phyloP scores from a whole-genome alignment of 495 filamentous ascomycete genomes.

The Aspergillus funiculosus region DNA sequence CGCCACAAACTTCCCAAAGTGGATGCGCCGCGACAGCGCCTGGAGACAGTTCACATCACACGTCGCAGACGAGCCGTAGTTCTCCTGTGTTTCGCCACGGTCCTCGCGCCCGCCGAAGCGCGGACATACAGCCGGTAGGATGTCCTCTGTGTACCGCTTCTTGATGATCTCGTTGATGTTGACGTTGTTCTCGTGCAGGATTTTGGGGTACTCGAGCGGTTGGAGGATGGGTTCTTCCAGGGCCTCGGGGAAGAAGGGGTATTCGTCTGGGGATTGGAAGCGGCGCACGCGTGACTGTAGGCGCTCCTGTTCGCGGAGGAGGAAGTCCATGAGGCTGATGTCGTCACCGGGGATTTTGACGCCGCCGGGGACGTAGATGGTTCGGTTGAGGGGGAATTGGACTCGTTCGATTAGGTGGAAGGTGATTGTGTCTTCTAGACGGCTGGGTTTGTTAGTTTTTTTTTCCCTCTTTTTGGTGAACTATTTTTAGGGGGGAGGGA shows the following conservation, averaged over 20 bases:
- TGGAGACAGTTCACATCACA: conserved; percentile 89
- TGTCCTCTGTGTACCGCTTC: conserved; percentile 69
- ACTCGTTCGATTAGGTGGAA: conserved; percentile 98
- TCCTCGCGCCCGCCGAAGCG: conserved; percentile 61
- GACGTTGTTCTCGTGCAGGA: conserved; percentile 88
- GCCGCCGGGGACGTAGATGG: conserved; percentile 79
- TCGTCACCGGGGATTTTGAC: conserved; percentile 65
- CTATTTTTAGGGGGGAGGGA: not conserved
- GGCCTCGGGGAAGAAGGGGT: conserved; percentile 88
- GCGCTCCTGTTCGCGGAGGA: conserved; percentile 80
- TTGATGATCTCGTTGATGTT: conserved; percentile 89
- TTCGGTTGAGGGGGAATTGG: conserved; percentile 89
- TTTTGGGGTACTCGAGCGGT: conserved; percentile 82
- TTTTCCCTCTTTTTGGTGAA: not conserved
- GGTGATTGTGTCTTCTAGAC: conserved; percentile 95
- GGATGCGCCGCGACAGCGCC: conserved; percentile 83
- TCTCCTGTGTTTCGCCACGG: conserved; percentile 81
- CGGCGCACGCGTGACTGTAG: conserved; percentile 92
- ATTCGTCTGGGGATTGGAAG: conserved; percentile 94
- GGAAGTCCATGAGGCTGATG: conserved; percentile 88
- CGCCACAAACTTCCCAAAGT: conserved; percentile 98
- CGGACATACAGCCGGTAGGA: conserved; percentile 78
- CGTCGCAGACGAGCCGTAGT: conserved; percentile 89
- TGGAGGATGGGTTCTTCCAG: conserved; percentile 76
- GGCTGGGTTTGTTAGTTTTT: conserved; percentile 46